Evolutionary conservation across 2,329 filamentous ascomycete genomes (phyloP), one percentile per base, ranked within the genome.

Genomic region (Fusarium decemcellulare): DNA sequence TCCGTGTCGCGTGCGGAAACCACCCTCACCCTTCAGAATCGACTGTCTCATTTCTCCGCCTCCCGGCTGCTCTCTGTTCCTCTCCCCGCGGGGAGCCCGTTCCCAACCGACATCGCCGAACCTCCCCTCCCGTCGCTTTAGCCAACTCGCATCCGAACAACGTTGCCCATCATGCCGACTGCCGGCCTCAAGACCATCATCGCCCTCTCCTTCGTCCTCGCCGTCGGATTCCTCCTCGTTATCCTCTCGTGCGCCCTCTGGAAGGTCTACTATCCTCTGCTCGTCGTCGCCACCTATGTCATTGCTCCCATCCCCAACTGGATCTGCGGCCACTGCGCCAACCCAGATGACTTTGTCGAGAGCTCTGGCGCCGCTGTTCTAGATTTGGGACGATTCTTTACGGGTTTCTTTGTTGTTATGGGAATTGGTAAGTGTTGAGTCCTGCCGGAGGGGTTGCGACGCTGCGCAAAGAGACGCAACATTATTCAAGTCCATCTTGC

Each of bases 111-210:
- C 56, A 64, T 63, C 63, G 42, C 65, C 62, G 51, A 44, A 32
- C 4, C 15, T 9, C 23, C n/a, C 42, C 29, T 29, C 48, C 34
- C 57, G 16, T 53, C 48, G 37, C 55, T 36, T 37, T 39, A 29
- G 39, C 53, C 8, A 34, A 34, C 32, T 12, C 32, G 5, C 32
- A 12, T 15, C 23, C 39, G 27, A 51, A 48, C 40, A 51, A 37
- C 56, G 18, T 64, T 63, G 66, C 71, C 77, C 83, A 86, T 76
- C 70, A 89, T 90, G 87, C 81, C 87, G 84, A 89, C 93, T 86
- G 94, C 96, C 76, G 96, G 96, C 80, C 91, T 99, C 78, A 98
- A 98, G 85, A 99, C 96, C 74, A 99, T 99, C 83, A 99, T 99
- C 82, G 94, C 93, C 71, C 93, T 99, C 75, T 98, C 96, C 79